Base-by-base conservation (phyloP, 805 yeast genomes). In the Schizosaccharomyces lindneri region DNA sequence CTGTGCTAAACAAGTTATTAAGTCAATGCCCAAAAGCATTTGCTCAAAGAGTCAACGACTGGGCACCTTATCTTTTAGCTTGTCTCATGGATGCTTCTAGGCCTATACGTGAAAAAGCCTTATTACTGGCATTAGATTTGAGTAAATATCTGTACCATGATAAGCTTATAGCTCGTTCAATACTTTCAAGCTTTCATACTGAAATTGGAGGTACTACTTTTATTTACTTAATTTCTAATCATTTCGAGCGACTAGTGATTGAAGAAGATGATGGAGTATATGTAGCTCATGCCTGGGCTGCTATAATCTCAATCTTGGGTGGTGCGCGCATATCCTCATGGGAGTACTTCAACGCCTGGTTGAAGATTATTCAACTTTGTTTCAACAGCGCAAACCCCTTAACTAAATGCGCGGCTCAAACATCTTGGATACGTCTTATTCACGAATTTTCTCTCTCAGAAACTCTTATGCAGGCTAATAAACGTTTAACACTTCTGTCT, bases 201-300 rank as follows among this genome's bases (percentile, higher is more conserved):
- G 60, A 19, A 19, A 36, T 41, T 15, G 27, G 36, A 6, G 60
- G 43, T 5, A 36, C 27, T 19, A n/a, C 15, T 9, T 36, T 57
- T 36, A 24, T 57, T 57, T 24, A 32, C 13, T 7, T 57, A 39
- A 36, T 57, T 5, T 19, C 24, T n/a, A 24, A 32, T n/a, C 60
- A 36, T 19, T 57, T 36, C 2, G 43, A 57, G 27, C 19, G n/a
- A 41, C 7, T 57, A 19, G 48, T 32, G 4, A 41, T 29, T 9
- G 60, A 57, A 41, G 60, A 57, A 41, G 48, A 57, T 15, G 48
- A 57, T 15, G 60, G 60, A 9, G 60, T 57, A 15, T 57, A 29
- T 32, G 60, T 57, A 17, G 41, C 60, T 13, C 48, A 57, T 36
- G 60, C 60, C 19, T 57, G 60, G 60, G 60, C 48, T n/a, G 60